Base-by-base conservation (phyloP, 176 grass and related monocot species). In the Lolium perenne region DNA sequence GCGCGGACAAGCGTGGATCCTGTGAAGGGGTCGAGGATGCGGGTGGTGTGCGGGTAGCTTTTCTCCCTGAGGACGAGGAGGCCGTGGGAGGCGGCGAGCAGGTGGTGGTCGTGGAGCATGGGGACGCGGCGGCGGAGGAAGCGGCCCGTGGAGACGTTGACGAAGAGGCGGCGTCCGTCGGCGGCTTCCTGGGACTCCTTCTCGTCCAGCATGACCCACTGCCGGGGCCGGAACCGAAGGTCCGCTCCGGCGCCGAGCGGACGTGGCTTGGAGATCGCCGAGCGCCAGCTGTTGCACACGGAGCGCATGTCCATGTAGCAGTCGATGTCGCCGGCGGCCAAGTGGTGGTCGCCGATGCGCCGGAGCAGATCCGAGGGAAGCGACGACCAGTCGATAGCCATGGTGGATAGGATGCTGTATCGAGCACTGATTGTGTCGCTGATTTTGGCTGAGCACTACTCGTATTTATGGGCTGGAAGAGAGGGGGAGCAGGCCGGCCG, bases 131-230 rank as follows among this genome's bases (percentile, higher is more conserved):
- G 63, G 63, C 26, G 26, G 63, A 66, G 63, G 63, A 66, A 66
- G 13, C 63, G 26, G 6, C 63, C 63, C 13, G 26, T 66, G 38
- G 68, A 71, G 1, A 71, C 18, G 68, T 71, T 71, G 68, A 71
- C 68, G 68, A 71, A 71, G 68, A 46, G 68, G 68, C 18, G 40
- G 38, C 68, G 38, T 12, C 68, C 68, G 68, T 71, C 68, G 4
- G 18, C 40, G 38, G 38, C 38, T 2, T 46, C 68, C 18, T 4
- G 1, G 68, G 4, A 46, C 1, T 71, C 23, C 1, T 25, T 0
- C 15, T 18, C 38, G 38, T 71, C 38, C 32, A 71, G 38, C 67
- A 71, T 43, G 67, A 71, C 8, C 67, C 38, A 71, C 1, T 71
- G 18, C 38, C 38, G 3, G 17, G 38, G 67, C 4, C 38, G 67